Conservation (phyloP, 768 basidiomycete genomes). For the Tylopilus plumbeoviolaceoides region DNA sequence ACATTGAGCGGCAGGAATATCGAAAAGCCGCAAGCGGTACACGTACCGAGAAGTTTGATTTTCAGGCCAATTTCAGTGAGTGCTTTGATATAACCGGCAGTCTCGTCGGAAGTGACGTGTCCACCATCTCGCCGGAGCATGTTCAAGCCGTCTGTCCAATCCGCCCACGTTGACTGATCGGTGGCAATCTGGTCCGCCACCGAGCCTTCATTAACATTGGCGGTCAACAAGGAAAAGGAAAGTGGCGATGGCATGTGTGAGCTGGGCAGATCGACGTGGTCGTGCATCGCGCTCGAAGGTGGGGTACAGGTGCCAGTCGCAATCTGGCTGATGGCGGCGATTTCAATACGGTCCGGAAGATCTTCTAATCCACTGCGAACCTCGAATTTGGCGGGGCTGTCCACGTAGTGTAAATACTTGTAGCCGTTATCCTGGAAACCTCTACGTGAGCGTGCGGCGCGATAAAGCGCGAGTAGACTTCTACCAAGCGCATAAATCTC, state of each 20-base stretch:
- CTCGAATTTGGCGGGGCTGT: slow-evolving; percentile 74
- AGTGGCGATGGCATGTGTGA: slow-evolving; percentile 59
- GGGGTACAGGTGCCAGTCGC: slow-evolving; percentile 69
- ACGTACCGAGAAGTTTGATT: slow-evolving; percentile 80
- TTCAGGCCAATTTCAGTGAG: slow-evolving; percentile 90
- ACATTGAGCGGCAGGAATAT: background rate
- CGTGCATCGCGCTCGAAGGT: slow-evolving; percentile 60
- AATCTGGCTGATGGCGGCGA: slow-evolving; percentile 75
- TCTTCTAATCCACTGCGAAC: slow-evolving; percentile 82
- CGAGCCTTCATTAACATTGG: slow-evolving; percentile 65
- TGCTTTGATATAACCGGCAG: slow-evolving; percentile 79
- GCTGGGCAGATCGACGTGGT: slow-evolving; percentile 56
- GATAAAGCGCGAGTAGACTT: slow-evolving; percentile 11
- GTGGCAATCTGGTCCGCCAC: slow-evolving; percentile 77
- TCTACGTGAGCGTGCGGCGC: background rate
- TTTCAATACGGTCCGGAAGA: slow-evolving; percentile 81
- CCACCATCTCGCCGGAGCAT: slow-evolving; percentile 81
- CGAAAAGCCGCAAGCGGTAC: background rate
- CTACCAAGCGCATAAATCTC: slow-evolving; percentile 84
- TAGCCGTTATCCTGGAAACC: slow-evolving; percentile 63
- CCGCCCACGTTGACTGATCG: slow-evolving; percentile 77
- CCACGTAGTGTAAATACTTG: slow-evolving; percentile 83
- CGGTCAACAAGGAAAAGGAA: slow-evolving; percentile 72
- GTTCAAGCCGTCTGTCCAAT: slow-evolving; percentile 92
- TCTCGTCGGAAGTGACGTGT: slow-evolving; percentile 81